Conservation (phyloP, 2,329 filamentous ascomycete genomes). For the Paecilomyces fulvus region DNA sequence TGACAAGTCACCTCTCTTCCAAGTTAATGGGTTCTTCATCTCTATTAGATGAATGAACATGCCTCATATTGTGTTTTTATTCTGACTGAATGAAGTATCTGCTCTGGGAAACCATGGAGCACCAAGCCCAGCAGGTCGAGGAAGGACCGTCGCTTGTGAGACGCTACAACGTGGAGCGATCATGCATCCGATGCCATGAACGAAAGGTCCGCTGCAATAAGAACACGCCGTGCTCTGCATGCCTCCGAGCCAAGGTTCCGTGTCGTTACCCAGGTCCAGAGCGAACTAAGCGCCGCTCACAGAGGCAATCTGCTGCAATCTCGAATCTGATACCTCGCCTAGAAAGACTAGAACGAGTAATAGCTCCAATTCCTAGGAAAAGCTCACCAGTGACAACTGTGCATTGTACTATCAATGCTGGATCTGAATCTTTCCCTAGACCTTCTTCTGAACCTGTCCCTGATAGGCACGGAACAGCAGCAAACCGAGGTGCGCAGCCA, state of each 20-base stretch:
- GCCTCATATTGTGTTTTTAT: not conserved
- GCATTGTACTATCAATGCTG: not conserved
- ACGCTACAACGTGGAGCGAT: constrained; percentile 9
- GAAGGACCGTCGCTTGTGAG: constrained; percentile 1
- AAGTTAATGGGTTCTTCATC: not conserved
- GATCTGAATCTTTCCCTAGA: not conserved
- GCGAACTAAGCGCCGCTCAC: constrained; percentile 6
- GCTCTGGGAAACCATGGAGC: not conserved
- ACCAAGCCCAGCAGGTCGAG: not conserved
- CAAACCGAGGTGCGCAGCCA: not conserved
- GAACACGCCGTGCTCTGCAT: constrained; percentile 7
- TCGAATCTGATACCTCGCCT: constrained; percentile 4
- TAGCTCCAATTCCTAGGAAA: not conserved
- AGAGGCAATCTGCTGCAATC: constrained; percentile 1
- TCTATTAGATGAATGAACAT: not conserved
- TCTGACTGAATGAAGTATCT: not conserved
- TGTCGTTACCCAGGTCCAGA: constrained; percentile 9
- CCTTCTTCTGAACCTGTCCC: not conserved
- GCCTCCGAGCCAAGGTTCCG: constrained; percentile 4
- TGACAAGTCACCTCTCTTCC: not conserved
- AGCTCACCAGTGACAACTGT: not conserved
- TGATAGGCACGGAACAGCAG: not conserved
- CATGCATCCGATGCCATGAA: constrained; percentile 11
- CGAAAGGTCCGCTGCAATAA: constrained; percentile 11
- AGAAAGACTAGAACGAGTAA: constrained; percentile 4